Base-by-base conservation (phyloP, 2,329 filamentous ascomycete species). In the Biscogniauxia sp. region DNA sequence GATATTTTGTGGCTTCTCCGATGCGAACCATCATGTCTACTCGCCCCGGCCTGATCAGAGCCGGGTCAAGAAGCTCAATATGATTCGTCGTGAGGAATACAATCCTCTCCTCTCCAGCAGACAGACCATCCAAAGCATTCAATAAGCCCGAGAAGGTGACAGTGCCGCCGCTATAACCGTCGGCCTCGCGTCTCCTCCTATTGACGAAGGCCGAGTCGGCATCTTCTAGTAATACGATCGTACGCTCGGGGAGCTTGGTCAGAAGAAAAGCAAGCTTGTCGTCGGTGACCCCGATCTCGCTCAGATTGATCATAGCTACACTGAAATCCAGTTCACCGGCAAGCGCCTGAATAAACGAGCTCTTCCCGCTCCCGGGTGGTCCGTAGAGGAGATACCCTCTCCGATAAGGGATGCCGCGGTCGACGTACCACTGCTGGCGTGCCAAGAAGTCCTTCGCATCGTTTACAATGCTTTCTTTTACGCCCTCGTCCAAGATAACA, bases 21-120 rank as follows among this genome's bases (percentile, higher is more conserved):
- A 99, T 89, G 58, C 92, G 86, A 3, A 96, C 85, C 67, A 92
- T 95, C 89, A 98, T 90, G 75, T 99, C 95, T 0, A 99, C 93
- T 54, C 95, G 85, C 0, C 95, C 95, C 0, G 95, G 95, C 23
- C 95, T 84, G 54, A 98, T 92, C 51, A 99, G 78, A 3, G 95
- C 95, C 62, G 92, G 89, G 70, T 97, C 93, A 1, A 98, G 83
- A 50, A 92, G 85, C 66, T 97, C 93, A 45, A 97, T 87, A 71
- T 97, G 92, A 71, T 99, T 99, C 20, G 94, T 96, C 1, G 95
- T 99, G 64, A 96, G 81, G 75, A 99, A 97, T 1, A 96, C 88
- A 64, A 99, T 91, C 57, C 95, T 86, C 78, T 98, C 94, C 74
- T 98, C 95, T 13, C 93, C 92, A 56, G 93, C 96, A 6, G 93